phyloP scores from a whole-genome alignment of 2,329 filamentous ascomycete species.

The Beauveria sp. region DNA sequence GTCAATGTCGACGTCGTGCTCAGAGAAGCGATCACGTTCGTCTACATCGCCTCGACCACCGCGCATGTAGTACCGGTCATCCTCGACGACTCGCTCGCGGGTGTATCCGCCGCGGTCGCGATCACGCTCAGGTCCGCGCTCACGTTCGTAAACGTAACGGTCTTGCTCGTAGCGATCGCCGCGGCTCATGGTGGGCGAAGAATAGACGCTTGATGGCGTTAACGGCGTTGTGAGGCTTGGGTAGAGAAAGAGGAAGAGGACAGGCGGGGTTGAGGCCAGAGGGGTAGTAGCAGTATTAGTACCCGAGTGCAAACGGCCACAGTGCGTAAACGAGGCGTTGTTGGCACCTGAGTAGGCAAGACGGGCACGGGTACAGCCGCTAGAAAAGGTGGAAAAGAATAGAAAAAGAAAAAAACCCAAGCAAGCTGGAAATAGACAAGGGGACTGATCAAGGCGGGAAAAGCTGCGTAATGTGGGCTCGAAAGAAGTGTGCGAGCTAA shows the following conservation, averaged over 20 bases:
- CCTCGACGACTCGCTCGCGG: conserved; percentile 40
- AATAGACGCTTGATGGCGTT: neutral
- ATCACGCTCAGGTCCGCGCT: conserved; percentile 32
- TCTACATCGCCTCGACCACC: conserved; percentile 32
- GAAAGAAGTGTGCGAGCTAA: neutral
- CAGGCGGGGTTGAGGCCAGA: neutral
- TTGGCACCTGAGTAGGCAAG: neutral
- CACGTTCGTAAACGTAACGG: conserved; percentile 8
- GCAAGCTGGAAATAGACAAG: neutral
- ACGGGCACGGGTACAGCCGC: neutral
- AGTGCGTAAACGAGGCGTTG: neutral
- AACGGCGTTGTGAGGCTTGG: neutral
- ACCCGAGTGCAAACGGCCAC: neutral
- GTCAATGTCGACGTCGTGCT: conserved; percentile 31
- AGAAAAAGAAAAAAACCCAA: neutral
- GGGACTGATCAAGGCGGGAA: neutral
- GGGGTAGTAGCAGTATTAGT: neutral
- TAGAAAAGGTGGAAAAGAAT: neutral
- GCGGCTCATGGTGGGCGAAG: conserved; percentile 8
- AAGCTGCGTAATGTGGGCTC: neutral
- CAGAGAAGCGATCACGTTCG: conserved; percentile 36
- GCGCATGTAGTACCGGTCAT: conserved; percentile 39
- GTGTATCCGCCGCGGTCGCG: conserved; percentile 26
- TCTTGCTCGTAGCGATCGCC: conserved; percentile 12
- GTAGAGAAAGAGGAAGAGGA: neutral